Conservation (phyloP, 306 rosid genomes). For the Malus domestica region DNA sequence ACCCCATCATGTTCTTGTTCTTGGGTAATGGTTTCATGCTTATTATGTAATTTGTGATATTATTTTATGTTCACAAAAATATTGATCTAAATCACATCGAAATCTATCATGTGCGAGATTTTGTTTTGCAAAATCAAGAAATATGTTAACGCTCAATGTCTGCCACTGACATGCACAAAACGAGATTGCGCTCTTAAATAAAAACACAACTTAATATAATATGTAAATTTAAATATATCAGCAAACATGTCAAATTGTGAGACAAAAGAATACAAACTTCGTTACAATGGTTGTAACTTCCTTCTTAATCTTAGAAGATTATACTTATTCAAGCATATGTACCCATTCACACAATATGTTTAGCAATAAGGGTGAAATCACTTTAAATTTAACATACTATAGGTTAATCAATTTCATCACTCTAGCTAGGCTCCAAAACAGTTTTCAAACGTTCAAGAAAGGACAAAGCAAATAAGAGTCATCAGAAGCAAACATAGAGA, state of each 20-base stretch:
- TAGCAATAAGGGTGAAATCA: background rate
- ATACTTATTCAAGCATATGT: background rate
- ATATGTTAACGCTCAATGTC: too few relatives aligned
- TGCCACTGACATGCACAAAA: background rate
- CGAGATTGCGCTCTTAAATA: background rate
- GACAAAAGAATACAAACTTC: background rate
- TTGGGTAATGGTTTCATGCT: background rate
- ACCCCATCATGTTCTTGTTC: background rate
- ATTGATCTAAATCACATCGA: too few relatives aligned
- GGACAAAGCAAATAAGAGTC: background rate
- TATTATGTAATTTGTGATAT: background rate
- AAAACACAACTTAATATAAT: background rate
- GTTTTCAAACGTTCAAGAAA: background rate
- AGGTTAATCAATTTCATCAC: background rate
- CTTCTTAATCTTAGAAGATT: too few relatives aligned
- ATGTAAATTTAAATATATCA: too few relatives aligned
- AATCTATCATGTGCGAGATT: too few relatives aligned
- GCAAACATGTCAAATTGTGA: background rate
- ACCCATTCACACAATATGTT: too few relatives aligned
- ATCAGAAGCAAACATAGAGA: background rate
- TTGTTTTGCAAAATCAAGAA: too few relatives aligned
- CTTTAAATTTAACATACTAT: too few relatives aligned
- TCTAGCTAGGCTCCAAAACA: background rate
- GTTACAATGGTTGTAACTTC: background rate
- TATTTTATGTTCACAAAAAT: too few relatives aligned